phyloP scores from a whole-genome alignment of 1,284 basidiomycete species.

The Paramarasmius palmivorus region DNA sequence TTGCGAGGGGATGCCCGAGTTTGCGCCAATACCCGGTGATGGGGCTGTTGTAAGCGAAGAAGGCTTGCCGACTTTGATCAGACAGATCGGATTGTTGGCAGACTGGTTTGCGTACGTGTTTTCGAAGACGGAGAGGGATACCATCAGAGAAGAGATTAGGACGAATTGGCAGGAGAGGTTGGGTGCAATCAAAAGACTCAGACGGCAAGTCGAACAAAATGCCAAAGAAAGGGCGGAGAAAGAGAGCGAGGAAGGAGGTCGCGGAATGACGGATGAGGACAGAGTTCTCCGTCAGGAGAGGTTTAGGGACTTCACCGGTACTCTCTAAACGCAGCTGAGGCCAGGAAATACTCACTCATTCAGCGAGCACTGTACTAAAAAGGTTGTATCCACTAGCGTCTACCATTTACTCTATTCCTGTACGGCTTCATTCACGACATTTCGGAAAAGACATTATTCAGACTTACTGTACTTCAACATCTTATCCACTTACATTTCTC shows the following conservation, averaged over 20 bases:
- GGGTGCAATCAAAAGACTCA: constrained; percentile 73
- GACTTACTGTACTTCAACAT: no score
- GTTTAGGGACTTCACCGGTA: constrained; percentile 8
- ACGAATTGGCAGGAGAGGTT: constrained; percentile 88
- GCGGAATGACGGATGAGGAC: neutral
- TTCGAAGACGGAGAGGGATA: constrained; percentile 71
- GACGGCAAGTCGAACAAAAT: constrained; percentile 22
- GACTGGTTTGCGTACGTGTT: constrained; percentile 90
- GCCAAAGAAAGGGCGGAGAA: neutral
- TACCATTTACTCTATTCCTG: no score
- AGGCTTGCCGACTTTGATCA: constrained; percentile 79
- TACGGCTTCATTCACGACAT: no score
- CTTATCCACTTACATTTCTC: no score
- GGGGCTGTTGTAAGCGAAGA: constrained; percentile 91
- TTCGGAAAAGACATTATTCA: no score
- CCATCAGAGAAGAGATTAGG: constrained; percentile 72
- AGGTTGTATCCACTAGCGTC: no score
- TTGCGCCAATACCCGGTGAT: constrained; percentile 79
- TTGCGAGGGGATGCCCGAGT: constrained; percentile 86
- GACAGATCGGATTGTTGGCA: constrained; percentile 83
- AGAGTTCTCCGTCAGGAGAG: neutral
- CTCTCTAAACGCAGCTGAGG: neutral
- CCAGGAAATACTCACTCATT: no score
- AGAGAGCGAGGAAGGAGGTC: neutral
- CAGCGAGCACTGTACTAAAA: no score